Evolutionary conservation across 768 basidiomycete genomes (phyloP), one percentile per base, ranked within the genome.

Genomic region (Amanita phalloides): DNA sequence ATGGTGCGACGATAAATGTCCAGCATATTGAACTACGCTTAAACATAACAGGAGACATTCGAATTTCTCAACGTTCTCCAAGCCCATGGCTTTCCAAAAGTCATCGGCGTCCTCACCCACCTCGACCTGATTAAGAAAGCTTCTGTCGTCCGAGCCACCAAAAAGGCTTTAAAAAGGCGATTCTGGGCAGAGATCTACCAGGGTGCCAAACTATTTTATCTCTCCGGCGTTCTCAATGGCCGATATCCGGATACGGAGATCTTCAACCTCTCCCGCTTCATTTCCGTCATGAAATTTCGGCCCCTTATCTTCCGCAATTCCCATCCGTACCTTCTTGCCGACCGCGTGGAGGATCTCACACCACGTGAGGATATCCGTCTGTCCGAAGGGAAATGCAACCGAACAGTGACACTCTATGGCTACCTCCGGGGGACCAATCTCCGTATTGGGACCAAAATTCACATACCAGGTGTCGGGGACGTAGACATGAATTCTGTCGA

Each of bases 101-200:
- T 98, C 59, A 91, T 99, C 55, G 95, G 96, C 51, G 69, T 99
- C 53, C 86, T 99, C 44, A 86, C 92, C 44, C 96, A 99, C 67
- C 82, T 98, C 38, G 96, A 98, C 67, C 84, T 99, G 57, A 88
- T 99, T 58, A 96, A 96, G 74, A 94, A 92, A 63, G 77, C 86
- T 4, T 75, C 87, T 0, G 84, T 84, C 3, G 81, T 98, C 37
- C 86, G 85, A 53, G 80, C 81, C 46, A 92, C 91, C 49, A 99
- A 98, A 71, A 96, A 96, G 61, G 71, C 84, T 0, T 79, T 99
- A 36, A 99, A 99, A 69, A 96, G 91, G 63, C 89, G 96, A 8
- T 99, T 99, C 71, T 99, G 96, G 96, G 91, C 94, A 0, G 96
- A 99, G 67, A 98, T 99, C 10, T 98, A 98, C 66, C 89, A 93